Evolutionary conservation across 208 protist genomes (phyloP), one percentile per base, ranked within the genome.

Genomic region (Sergeia podlipaevii): DNA sequence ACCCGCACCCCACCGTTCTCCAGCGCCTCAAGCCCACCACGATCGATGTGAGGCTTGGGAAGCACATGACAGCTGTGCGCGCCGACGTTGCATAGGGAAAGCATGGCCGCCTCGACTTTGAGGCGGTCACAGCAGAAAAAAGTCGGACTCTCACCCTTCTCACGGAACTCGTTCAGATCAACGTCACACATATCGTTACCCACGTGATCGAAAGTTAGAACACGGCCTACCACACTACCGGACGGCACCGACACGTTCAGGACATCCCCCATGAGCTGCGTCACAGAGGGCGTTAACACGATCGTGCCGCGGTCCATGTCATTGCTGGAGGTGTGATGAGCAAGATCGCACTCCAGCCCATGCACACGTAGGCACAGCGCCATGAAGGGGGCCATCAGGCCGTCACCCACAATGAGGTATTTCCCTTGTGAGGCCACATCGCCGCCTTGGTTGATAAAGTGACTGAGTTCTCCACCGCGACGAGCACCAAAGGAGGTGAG

Each of bases 101-200:
- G 53, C 62, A 97, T 57, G 36, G 84, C 78, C 2, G 72, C 70
- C 64, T 93, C 80, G 41, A 97, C 75, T 61, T 93, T 93, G 8
- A 80, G 71, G 0, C 88, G 70, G 46, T 97, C 85, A 44, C 88
- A 97, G 73, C 84, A 93, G 56, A 94, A 97, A 67, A 97, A 97
- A 2, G 91, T 95, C n/a, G 87, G 87, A 43, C 81, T 93, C 72
- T 95, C 88, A n/a, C 89, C 89, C 60, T 92, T 87, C 58, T 91
- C 86, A 28, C 89, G 88, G 46, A 95, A 94, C 57, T 93, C 85
- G 50, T 97, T 95, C 10, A 97, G 69, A 60, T 97, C 86, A 24
- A 97, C 69, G 52, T 97, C 88, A 60, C 77, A 93, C 78, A 97
- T 89, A 49, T 95, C 86, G 57, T 97, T 97, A 23, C 85, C 86